These are phyloP conservation scores for Pythium coloratum DNA, from an alignment of 352 stramenopile genomes.

Conservation along the genomic window DNA sequence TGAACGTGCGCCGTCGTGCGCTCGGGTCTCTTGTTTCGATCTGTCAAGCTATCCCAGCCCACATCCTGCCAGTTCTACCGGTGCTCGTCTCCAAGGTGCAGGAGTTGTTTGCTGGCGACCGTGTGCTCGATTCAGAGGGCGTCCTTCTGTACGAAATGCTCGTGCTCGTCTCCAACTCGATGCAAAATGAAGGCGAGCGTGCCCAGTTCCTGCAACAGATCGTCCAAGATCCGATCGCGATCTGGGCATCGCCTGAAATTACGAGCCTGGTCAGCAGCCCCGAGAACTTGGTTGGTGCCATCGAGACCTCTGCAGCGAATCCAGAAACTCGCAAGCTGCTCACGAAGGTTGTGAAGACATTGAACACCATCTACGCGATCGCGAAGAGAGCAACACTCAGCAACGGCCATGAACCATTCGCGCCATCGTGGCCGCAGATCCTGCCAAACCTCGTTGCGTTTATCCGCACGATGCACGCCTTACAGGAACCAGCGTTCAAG, in stretches of 20 bases:
- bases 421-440: slow-evolving; percentile 59
- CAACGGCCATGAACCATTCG: slow-evolving; percentile 42
- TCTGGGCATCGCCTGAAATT: slow-evolving; percentile 70
- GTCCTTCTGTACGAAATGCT: slow-evolving; percentile 85
- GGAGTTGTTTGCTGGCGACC: slow-evolving; percentile 67
- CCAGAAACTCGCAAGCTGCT: slow-evolving; percentile 48
- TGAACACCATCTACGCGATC: slow-evolving; percentile 82
- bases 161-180: slow-evolving; percentile 78
- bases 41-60: slow-evolving; percentile 67
- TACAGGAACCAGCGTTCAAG: slow-evolving; percentile 55
- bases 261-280: slow-evolving; percentile 58
- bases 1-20: slow-evolving; percentile 67
- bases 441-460: slow-evolving; percentile 67
- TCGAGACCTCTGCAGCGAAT: slow-evolving; percentile 42
- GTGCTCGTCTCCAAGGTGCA: slow-evolving; percentile 69
- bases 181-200: slow-evolving; percentile 60
- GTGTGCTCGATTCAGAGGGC: slow-evolving; percentile 73
- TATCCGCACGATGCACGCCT: slow-evolving; percentile 57
- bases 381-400: slow-evolving; percentile 48
- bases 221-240: slow-evolving; percentile 59
- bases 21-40: slow-evolving; percentile 75
- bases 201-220: slow-evolving; percentile 71
- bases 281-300: slow-evolving; percentile 50
- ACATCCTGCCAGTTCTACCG: slow-evolving; percentile 76
- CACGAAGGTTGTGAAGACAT: slow-evolving; percentile 62